These are phyloP conservation scores for Clitopilus hobsonii DNA, from an alignment of 768 basidiomycete species.

Conservation along the genomic window DNA sequence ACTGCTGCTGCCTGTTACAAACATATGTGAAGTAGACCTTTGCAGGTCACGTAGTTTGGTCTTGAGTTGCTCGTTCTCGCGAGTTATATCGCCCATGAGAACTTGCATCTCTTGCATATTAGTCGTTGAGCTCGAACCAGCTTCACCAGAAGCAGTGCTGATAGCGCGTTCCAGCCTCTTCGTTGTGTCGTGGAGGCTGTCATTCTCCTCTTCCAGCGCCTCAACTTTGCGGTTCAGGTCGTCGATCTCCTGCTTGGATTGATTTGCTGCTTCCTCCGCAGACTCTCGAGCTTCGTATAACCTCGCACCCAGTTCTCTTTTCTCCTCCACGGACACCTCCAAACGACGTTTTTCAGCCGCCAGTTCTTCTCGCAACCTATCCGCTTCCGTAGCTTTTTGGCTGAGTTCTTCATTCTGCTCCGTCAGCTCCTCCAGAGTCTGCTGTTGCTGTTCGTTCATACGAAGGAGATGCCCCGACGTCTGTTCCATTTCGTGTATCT, in stretches of 20 bases:
- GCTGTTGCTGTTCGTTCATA: constrained; percentile 15
- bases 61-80: constrained; percentile 35
- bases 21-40: constrained; percentile 27
- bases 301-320: constrained; percentile 15
- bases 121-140: constrained; percentile 9
- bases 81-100: constrained; percentile 32
- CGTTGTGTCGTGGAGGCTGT: constrained; percentile 21
- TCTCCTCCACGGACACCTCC: constrained; percentile 19
- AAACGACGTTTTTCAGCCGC: constrained; percentile 7
- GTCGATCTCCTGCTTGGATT: constrained; percentile 8
- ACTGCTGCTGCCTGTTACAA: constrained; percentile 23
- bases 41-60: constrained; percentile 29
- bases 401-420: constrained; percentile 6
- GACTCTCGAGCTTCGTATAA: constrained; percentile 16
- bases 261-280: constrained; percentile 13
- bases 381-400: constrained; percentile 6
- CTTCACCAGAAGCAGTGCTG: constrained; percentile 12
- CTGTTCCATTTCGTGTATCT: constrained; percentile 24
- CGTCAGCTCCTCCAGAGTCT: constrained; percentile 19
- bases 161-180: constrained; percentile 27
- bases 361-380: constrained; percentile 4
- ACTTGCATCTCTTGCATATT: constrained; percentile 30
- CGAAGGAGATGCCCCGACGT: constrained; percentile 23
- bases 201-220: constrained; percentile 22
- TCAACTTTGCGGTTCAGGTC: constrained; percentile 18